Evolutionary conservation across 139 green algal species (phyloP).

Genomic region (Mychonastes homosphaera): DNA sequence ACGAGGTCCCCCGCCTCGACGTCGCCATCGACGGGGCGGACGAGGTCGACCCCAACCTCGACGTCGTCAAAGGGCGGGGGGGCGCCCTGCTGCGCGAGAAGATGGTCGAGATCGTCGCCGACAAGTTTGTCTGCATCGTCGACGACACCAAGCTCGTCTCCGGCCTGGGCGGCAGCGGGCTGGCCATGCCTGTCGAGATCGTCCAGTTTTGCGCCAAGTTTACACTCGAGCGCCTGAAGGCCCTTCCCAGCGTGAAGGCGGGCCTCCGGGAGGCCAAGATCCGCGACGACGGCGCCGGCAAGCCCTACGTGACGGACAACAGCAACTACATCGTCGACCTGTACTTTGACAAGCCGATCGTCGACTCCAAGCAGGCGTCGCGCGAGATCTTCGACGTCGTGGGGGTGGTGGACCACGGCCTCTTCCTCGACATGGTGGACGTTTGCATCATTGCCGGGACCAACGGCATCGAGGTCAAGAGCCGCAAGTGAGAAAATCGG

Average conservation of each 20-base stretch:
- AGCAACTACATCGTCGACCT: slow-evolving; percentile 99
- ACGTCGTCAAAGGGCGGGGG: slow-evolving; percentile 97
- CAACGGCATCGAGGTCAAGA: slow-evolving; percentile 75
- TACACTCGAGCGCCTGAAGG: slow-evolving; percentile 50
- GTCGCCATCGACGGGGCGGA: slow-evolving; percentile 97
- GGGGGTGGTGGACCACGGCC: slow-evolving; percentile 96
- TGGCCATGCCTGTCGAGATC: slow-evolving; percentile 97
- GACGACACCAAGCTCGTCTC: slow-evolving; percentile 94
- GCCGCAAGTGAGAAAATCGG: slow-evolving; percentile 7
- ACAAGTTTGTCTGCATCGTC: slow-evolving; percentile 98
- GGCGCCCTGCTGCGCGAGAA: slow-evolving; percentile 97
- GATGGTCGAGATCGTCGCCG: slow-evolving; percentile 94
- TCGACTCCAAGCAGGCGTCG: slow-evolving; percentile 59
- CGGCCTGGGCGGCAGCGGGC: slow-evolving; percentile 74
- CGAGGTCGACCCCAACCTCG: slow-evolving; percentile 90
- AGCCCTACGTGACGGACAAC: slow-evolving; percentile 98
- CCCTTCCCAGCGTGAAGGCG: slow-evolving; percentile 58
- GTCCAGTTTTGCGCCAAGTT: slow-evolving; percentile 97
- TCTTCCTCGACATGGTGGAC: slow-evolving; percentile 96
- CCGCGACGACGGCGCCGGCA: slow-evolving; percentile 85
- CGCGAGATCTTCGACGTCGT: slow-evolving; percentile 73
- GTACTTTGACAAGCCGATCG: slow-evolving; percentile 79
- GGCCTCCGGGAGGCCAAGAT: slow-evolving; percentile 83
- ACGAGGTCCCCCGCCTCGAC: slow-evolving; percentile 89
- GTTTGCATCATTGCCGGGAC: slow-evolving; percentile 89